Conservation (phyloP, 805 yeast genomes). For the Sugiyamaella qingdaonensis region DNA sequence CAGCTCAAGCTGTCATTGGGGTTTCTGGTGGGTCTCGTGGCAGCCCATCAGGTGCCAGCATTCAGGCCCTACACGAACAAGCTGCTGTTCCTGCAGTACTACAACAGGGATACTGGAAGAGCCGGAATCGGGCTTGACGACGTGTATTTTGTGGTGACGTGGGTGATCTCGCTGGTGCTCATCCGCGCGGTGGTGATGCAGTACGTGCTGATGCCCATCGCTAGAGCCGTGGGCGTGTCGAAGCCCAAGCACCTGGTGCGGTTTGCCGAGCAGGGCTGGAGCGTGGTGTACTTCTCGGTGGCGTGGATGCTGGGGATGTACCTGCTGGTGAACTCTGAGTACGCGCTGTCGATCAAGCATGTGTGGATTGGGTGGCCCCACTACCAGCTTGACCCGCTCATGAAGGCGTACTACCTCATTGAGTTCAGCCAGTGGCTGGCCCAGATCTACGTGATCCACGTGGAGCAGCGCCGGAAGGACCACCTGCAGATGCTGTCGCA, state of each 20-base stretch:
- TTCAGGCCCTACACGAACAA: conserved; percentile 33
- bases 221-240: conserved; percentile 40
- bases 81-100: conserved; percentile 42
- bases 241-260: conserved; percentile 53
- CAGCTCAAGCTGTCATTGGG: conserved; percentile 30
- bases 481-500: conserved; percentile 83
- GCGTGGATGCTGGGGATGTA: conserved; percentile 56
- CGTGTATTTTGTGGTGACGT: conserved; percentile 41
- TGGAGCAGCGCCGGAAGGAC: conserved; percentile 80
- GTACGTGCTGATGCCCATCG: conserved; percentile 54
- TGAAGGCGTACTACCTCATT: conserved; percentile 67
- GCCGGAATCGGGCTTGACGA: conserved; percentile 25
- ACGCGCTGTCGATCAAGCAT: conserved; percentile 53
- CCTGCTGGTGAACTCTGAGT: conserved; percentile 54
- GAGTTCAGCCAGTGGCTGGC: conserved; percentile 78
- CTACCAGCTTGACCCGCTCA: conserved; percentile 44
- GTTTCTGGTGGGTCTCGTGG: conserved; percentile 22
- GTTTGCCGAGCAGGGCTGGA: conserved; percentile 88
- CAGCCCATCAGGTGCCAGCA: conserved; percentile 28
- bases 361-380: conserved; percentile 76
- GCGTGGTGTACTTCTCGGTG: conserved; percentile 51
- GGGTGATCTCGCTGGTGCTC: conserved; percentile 54
- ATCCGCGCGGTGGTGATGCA: conserved; percentile 60
- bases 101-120: conserved; percentile 20
- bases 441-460: conserved; percentile 68